phyloP scores from a whole-genome alignment of 306 rosid species.

The Macrotyloma uniflorum region DNA sequence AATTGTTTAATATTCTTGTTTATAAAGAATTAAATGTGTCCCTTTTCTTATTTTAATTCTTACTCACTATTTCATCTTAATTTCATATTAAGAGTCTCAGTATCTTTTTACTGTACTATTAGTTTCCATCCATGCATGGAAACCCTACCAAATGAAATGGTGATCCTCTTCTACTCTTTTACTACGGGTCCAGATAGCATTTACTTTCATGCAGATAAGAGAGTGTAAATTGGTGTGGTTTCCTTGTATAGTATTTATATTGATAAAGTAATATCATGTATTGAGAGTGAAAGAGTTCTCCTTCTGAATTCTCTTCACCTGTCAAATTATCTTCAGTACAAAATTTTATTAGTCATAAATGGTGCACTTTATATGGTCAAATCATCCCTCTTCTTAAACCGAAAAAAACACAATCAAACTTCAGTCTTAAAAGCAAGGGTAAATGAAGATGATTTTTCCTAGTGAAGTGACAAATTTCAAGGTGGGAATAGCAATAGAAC shows the following conservation, averaged over 20 bases:
- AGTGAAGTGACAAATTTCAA: slow-evolving; percentile 17
- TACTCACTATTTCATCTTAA: too few species aligned
- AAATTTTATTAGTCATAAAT: not conserved
- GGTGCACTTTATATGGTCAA: not conserved
- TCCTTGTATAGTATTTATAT: not conserved
- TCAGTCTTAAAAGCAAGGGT: not conserved
- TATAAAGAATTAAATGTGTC: too few species aligned
- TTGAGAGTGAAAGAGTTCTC: not conserved
- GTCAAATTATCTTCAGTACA: not conserved
- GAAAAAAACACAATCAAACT: not conserved
- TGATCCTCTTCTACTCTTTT: too few species aligned
- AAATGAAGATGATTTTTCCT: slow-evolving; percentile 13
- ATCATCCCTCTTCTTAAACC: not conserved
- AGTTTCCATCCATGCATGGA: not conserved
- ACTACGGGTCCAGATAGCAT: not conserved
- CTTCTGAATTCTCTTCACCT: not conserved
- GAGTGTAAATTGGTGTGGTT: not conserved
- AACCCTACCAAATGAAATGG: too few species aligned
- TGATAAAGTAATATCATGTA: not conserved
- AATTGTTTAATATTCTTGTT: too few species aligned
- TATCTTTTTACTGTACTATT: too few species aligned
- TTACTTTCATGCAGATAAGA: not conserved
- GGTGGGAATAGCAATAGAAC: not conserved
- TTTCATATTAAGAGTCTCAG: too few species aligned
- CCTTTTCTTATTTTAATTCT: not conserved